Conservation (phyloP, 176 grass and related monocot genomes). For the Olyra latifolia region DNA sequence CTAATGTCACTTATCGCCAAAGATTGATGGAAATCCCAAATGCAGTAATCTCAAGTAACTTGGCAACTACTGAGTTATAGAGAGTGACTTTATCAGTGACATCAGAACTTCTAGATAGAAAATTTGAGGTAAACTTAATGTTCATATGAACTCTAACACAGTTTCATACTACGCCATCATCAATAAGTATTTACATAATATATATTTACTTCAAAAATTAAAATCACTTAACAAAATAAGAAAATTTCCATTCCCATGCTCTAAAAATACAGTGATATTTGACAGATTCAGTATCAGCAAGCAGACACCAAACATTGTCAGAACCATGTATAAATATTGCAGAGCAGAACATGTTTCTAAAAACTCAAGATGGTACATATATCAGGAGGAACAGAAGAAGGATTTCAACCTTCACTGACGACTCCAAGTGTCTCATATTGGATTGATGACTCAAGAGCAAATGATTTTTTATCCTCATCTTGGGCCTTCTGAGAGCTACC, state of each 20-base stretch:
- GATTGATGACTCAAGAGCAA: constrained; percentile 26
- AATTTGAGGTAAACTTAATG: not conserved
- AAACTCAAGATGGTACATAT: constrained; percentile 20
- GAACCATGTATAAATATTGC: not conserved
- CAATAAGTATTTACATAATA: not conserved
- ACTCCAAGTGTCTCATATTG: constrained; percentile 51
- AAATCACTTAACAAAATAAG: not conserved
- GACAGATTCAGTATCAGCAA: not conserved
- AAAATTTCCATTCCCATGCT: not conserved
- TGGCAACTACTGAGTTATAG: not conserved
- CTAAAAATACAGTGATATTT: not conserved
- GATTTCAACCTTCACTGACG: constrained; percentile 42
- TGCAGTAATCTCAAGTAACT: not conserved
- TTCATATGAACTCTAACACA: not conserved
- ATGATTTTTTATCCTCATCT: constrained; percentile 30
- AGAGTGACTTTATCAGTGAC: not conserved
- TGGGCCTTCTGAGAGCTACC: constrained; percentile 21
- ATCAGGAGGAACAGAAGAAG: not conserved
- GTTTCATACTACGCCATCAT: not conserved
- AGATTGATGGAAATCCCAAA: not conserved
- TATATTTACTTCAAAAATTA: not conserved
- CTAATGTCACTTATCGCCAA: constrained; percentile 3
- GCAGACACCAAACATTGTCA: not conserved
- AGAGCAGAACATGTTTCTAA: constrained; percentile 11
- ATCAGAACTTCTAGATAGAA: not conserved